These are phyloP conservation scores for Polytrichum commune DNA, from an alignment of 225 moss, liverwort and hornwort genomes.

Conservation along the genomic window DNA sequence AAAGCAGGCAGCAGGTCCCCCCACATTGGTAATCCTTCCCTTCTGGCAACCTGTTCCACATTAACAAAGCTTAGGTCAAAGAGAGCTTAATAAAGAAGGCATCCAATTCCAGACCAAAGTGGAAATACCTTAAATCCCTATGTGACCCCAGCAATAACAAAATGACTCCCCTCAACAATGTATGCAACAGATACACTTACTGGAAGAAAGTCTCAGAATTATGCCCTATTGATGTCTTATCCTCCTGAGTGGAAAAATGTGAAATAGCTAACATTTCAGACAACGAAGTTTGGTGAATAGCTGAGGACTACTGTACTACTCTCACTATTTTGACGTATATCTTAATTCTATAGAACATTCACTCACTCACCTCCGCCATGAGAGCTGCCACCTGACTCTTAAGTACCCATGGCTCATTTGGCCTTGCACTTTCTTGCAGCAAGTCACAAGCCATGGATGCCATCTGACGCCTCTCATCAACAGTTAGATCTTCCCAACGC, in stretches of 20 bases:
- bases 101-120: constrained; percentile 2
- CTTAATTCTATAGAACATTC: no score
- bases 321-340: no score
- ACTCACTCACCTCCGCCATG: constrained; percentile 79
- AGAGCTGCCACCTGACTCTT: constrained; percentile 97
- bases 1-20: constrained; percentile 80
- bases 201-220: no score
- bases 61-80: neutral
- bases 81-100: neutral
- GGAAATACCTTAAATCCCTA: neutral
- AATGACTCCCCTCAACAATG: no score
- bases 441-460: constrained; percentile 65
- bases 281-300: no score
- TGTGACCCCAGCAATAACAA: no score
- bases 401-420: constrained; percentile 77
- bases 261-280: no score
- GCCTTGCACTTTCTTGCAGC: constrained; percentile 75
- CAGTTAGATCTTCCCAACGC: constrained; percentile 82
- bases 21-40: constrained; percentile 84
- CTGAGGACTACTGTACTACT: no score
- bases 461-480: constrained; percentile 75
- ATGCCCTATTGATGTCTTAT: no score
- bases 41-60: constrained; percentile 72
- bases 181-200: no score
- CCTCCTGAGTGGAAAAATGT: no score